phyloP scores from a whole-genome alignment of 192 early-diverging fungal species.

The Gaertneriomyces semiglobifer region DNA sequence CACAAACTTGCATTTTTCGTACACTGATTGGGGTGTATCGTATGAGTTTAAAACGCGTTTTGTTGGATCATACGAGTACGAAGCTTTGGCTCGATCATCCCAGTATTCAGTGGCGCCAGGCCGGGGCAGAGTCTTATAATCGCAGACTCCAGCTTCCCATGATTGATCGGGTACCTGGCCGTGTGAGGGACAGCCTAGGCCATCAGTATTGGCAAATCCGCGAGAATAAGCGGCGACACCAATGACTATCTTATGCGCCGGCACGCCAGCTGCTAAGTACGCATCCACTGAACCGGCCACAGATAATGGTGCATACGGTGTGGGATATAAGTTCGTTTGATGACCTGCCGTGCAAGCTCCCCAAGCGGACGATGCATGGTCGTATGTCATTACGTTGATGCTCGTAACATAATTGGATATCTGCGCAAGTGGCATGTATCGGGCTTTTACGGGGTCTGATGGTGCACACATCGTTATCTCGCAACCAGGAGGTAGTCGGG shows the following conservation, averaged over 20 bases:
- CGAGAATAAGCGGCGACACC: constrained; percentile 91
- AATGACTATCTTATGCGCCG: constrained; percentile 78
- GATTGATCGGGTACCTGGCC: constrained; percentile 71
- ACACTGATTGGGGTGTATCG: constrained; percentile 54
- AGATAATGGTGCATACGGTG: constrained; percentile 59
- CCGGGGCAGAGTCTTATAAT: constrained; percentile 77
- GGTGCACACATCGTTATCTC: constrained; percentile 48
- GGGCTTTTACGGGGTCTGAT: constrained; percentile 44
- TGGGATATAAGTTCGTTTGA: constrained; percentile 77
- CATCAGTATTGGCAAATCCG: constrained; percentile 81
- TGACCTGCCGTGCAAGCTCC: constrained; percentile 64
- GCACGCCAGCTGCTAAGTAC: constrained; percentile 71
- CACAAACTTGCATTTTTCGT: constrained; percentile 44
- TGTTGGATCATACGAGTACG: constrained; percentile 74
- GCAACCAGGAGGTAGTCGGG: constrained; percentile 57
- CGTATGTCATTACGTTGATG: constrained; percentile 93
- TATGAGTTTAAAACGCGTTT: constrained; percentile 75
- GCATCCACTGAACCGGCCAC: constrained; percentile 64
- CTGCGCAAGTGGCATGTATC: constrained; percentile 33
- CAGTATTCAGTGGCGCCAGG: constrained; percentile 66
- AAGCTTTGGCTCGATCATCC: constrained; percentile 72
- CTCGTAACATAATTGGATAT: constrained; percentile 46
- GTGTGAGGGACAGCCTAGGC: constrained; percentile 40
- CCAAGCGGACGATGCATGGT: constrained; percentile 46
- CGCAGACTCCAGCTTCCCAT: constrained; percentile 90